Conservation (phyloP, 441 rosid species). For the Mallotus repandus region DNA sequence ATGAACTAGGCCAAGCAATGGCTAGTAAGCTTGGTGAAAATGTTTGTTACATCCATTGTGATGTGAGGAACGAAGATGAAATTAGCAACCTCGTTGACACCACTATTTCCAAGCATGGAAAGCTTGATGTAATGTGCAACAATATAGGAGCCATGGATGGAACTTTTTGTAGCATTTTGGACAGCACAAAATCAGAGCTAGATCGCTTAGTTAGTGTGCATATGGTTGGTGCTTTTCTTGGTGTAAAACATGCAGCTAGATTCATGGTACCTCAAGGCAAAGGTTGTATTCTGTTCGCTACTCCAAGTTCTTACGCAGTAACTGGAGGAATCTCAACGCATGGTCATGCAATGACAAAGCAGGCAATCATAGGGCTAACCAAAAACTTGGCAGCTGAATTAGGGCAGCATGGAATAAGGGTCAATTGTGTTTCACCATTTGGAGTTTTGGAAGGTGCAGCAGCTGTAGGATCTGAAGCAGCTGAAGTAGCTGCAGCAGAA, state of each 20-base stretch:
- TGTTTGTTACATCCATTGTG: conserved; percentile 25
- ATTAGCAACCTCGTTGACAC: conserved; percentile 18
- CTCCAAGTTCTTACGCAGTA: conserved; percentile 21
- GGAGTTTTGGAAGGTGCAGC: neutral
- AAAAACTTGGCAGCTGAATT: conserved; percentile 12
- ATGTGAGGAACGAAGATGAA: conserved; percentile 27
- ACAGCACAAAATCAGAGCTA: neutral
- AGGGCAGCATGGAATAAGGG: conserved; percentile 15
- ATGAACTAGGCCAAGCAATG: conserved; percentile 17
- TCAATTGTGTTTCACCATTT: conserved; percentile 7
- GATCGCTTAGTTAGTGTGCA: conserved; percentile 15
- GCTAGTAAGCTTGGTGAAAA: neutral
- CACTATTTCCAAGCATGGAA: conserved; percentile 25
- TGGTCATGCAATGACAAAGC: conserved; percentile 16
- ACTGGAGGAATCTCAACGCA: neutral
- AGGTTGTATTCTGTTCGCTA: conserved; percentile 20
- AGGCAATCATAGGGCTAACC: conserved; percentile 13
- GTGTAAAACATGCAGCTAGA: conserved; percentile 33
- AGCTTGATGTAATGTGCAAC: conserved; percentile 35
- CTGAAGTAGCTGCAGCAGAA: neutral
- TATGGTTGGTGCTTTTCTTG: conserved; percentile 19
- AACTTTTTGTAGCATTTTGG: conserved; percentile 13
- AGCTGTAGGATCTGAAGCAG: neutral
- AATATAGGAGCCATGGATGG: conserved; percentile 24
- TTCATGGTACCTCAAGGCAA: conserved; percentile 29